Percentiles rank a stretch among this genome's conserved stretches.
These are phyloP conservation scores for Podila epigama DNA, from an alignment of 192 early-diverging fungal species.

Conservation along the genomic window DNA sequence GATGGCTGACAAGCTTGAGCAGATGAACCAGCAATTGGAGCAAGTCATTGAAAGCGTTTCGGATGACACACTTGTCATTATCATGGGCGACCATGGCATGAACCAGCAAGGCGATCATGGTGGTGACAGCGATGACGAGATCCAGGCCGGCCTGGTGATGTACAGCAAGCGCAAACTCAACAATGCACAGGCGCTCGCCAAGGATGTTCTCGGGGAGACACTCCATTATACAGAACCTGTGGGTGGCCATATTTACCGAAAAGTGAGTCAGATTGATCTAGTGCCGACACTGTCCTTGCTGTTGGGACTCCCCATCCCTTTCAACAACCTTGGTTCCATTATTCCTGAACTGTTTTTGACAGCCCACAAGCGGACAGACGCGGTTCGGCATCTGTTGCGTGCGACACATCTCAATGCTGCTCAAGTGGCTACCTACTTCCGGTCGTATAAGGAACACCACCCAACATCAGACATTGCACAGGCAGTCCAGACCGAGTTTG, in stretches of 20 bases:
- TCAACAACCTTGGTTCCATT: slow-evolving; percentile 87
- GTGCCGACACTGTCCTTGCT: slow-evolving; percentile 84
- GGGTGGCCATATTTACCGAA: slow-evolving; percentile 59
- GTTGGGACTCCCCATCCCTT: slow-evolving; percentile 89
- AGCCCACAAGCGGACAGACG: slow-evolving; percentile 16
- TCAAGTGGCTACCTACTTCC: slow-evolving; percentile 73
- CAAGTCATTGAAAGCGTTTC: slow-evolving; percentile 70
- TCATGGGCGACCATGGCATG: slow-evolving; percentile 99
- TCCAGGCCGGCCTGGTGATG: slow-evolving; percentile 85
- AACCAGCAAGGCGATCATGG: slow-evolving; percentile 95
- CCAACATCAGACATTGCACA: slow-evolving; percentile 63
- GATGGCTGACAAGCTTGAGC: slow-evolving; percentile 84
- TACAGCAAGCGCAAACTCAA: slow-evolving; percentile 71
- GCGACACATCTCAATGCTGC: slow-evolving; percentile 68
- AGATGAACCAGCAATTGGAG: slow-evolving; percentile 85
- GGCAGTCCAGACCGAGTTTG: slow-evolving; percentile 41
- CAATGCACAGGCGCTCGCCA: slow-evolving; percentile 17
- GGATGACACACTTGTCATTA: slow-evolving; percentile 81
- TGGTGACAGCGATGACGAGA: slow-evolving; percentile 90
- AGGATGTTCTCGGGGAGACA: slow-evolving; percentile 30
- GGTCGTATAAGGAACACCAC: slow-evolving; percentile 60
- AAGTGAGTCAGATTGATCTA: slow-evolving; percentile 90
- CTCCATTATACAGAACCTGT: slow-evolving; percentile 37
- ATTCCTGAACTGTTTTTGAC: slow-evolving; percentile 87
- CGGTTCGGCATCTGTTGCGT: slow-evolving; percentile 54